These are phyloP conservation scores for Rubia peregrina DNA, from an alignment of 305 asterid genomes.

Conservation along the genomic window DNA sequence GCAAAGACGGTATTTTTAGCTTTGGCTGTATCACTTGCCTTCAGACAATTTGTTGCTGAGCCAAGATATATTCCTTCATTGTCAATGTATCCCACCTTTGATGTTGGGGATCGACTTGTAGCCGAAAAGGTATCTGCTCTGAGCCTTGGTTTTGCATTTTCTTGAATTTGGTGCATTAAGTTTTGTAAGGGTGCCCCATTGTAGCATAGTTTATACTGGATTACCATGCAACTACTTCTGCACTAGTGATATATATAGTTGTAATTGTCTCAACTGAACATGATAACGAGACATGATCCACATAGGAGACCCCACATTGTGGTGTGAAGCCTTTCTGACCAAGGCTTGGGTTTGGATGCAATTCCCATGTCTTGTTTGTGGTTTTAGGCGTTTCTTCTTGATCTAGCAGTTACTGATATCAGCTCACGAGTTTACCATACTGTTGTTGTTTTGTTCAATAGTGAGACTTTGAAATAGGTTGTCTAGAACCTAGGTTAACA, in stretches of 20 bases:
- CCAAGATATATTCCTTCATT: constrained; percentile 91
- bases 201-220: neutral
- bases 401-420: neutral
- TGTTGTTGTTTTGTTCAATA: neutral
- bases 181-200: neutral
- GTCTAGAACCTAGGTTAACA: neutral
- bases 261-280: neutral
- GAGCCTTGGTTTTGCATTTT: neutral
- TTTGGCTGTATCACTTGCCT: constrained; percentile 72
- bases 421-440: neutral
- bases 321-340: neutral
- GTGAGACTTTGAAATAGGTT: neutral
- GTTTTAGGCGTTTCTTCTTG: neutral
- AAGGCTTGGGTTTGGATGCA: neutral
- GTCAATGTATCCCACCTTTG: constrained; percentile 98
- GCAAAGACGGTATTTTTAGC: constrained; percentile 79
- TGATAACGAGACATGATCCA: neutral
- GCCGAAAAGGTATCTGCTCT: constrained; percentile 74
- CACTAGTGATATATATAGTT: neutral
- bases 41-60: constrained; percentile 93
- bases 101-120: constrained; percentile 88
- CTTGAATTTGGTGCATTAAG: constrained; percentile 6
- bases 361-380: neutral
- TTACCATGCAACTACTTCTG: neutral
- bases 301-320: too few species aligned